phyloP scores from a whole-genome alignment of 108 stramenopile genomes.

The Cyclotella atomus region DNA sequence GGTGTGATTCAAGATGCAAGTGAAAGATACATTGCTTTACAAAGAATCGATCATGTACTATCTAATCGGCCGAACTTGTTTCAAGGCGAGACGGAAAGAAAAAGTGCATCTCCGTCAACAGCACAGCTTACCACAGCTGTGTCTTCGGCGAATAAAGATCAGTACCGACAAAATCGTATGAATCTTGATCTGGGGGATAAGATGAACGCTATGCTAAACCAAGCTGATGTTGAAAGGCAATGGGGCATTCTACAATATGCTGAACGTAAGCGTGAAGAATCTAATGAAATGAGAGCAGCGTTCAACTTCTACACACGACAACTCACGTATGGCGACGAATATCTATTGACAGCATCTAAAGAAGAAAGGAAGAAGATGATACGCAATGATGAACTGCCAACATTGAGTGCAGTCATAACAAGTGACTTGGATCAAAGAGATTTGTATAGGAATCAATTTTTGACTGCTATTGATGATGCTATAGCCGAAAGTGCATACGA shows the following conservation, averaged over 20 bases:
- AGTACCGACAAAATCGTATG: slow-evolving; percentile 31
- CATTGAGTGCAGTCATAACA: slow-evolving; percentile 14
- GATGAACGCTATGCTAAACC: slow-evolving; percentile 38
- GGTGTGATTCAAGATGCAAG: background rate
- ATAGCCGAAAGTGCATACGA: slow-evolving; percentile 57
- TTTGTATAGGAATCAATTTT: slow-evolving; percentile 53
- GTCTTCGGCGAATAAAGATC: slow-evolving; percentile 32
- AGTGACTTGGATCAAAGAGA: slow-evolving; percentile 61
- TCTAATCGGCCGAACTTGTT: slow-evolving; percentile 29
- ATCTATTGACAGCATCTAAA: slow-evolving; percentile 24
- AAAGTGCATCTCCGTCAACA: background rate
- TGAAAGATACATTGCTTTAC: background rate
- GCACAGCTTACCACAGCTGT: slow-evolving; percentile 35
- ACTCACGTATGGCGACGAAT: slow-evolving; percentile 29
- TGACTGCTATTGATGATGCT: slow-evolving; percentile 56
- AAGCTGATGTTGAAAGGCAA: slow-evolving; percentile 53
- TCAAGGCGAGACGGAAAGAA: slow-evolving; percentile 17
- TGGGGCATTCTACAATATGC: slow-evolving; percentile 51
- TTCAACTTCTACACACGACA: slow-evolving; percentile 52
- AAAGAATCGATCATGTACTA: slow-evolving; percentile 15
- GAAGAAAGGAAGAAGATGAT: slow-evolving; percentile 37
- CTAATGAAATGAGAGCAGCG: slow-evolving; percentile 42
- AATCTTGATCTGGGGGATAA: slow-evolving; percentile 2
- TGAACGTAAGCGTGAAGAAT: slow-evolving; percentile 31
- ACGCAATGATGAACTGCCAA: slow-evolving; percentile 29